phyloP scores from a whole-genome alignment of 1,139 yeast species.

The Candida sojae region DNA sequence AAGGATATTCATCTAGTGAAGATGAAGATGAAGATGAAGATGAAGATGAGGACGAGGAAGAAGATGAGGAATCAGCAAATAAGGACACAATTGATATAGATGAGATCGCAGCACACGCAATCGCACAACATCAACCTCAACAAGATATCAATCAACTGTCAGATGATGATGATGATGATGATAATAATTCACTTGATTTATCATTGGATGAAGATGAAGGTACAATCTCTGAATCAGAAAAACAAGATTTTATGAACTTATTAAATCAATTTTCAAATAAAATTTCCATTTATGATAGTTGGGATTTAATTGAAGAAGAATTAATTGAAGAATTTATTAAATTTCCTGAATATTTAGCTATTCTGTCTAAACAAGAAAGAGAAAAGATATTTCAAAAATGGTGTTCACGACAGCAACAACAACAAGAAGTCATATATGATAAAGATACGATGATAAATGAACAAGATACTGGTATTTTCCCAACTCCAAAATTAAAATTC shows the following conservation, averaged over 20 bases:
- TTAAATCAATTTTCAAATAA: slow-evolving; percentile 23
- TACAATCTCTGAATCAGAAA: background rate
- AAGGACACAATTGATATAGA: slow-evolving; percentile 9
- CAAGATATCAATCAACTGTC: slow-evolving; percentile 3
- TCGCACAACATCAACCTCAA: slow-evolving; percentile 8
- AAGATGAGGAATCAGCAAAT: slow-evolving; percentile 8
- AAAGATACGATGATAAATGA: background rate
- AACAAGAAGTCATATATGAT: background rate
- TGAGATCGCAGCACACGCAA: slow-evolving; percentile 7
- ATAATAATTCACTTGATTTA: slow-evolving; percentile 20
- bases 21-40: slow-evolving; percentile 14
- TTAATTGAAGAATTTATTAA: slow-evolving; percentile 29
- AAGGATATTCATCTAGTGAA: slow-evolving; percentile 18
- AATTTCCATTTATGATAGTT: slow-evolving; percentile 38
- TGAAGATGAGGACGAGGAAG: slow-evolving; percentile 15
- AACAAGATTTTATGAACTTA: slow-evolving; percentile 20
- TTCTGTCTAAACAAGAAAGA: slow-evolving; percentile 20
- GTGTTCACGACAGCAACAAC: slow-evolving; percentile 19
- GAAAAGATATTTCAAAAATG: slow-evolving; percentile 34
- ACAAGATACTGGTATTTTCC: slow-evolving; percentile 17
- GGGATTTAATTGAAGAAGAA: slow-evolving; percentile 43
- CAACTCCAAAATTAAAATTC: slow-evolving; percentile 26
- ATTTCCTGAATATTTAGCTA: slow-evolving; percentile 31
- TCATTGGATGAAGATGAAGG: slow-evolving; percentile 19
- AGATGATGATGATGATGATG: background rate